Base-by-base conservation (phyloP, 148 eudicot species). In the Nepenthes gracilis region DNA sequence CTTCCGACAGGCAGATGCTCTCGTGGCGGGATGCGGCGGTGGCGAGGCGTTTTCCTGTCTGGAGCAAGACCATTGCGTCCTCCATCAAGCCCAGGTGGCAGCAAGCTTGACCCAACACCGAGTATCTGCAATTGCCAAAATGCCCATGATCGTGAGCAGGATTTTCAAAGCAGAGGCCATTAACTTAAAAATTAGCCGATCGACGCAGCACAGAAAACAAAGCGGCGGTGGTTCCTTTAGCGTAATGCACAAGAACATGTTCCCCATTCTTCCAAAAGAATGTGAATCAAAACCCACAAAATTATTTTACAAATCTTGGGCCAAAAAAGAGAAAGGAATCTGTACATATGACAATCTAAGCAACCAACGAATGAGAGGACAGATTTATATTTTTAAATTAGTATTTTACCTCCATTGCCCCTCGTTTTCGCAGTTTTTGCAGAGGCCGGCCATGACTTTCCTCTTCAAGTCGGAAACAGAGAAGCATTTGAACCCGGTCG, bases 51-150 rank as follows among this genome's bases (percentile, higher is more conserved):
- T 89, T 93, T 1, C 95, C 95, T 65, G 92, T 91, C 67, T 89
- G 99, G 53, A 93, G 87, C 61, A 93, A 91, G 9, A 81, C 83
- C 85, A 89, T 69, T 12, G 99, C 99, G 59, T 89, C 99, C 67
- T 93, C 97, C 99, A 93, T 93, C 49, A 93, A 55, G 1, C 99
- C 97, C 9, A 93, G 67, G 64, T 89, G 95, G 76, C 90, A 81
- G 57, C 99, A 93, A 4, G 99, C 99, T 75, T 89, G 99, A 2
- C 99, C 99, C 11, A 93, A 57, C 2, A 93, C 89, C 70, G 79
- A 68, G 75, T 93, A 93, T 73, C 99, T 93, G 81, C 33, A 58
- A 49, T n/a, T 11, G 11, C 6, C 48, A 45, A 6, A 45, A 45
- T 11, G 11, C 48, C 23, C 23, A 23, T 23, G 23, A 23, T 23